These are phyloP conservation scores for Artemisia argyi DNA, from an alignment of 129 eudicot genomes.

Conservation along the genomic window DNA sequence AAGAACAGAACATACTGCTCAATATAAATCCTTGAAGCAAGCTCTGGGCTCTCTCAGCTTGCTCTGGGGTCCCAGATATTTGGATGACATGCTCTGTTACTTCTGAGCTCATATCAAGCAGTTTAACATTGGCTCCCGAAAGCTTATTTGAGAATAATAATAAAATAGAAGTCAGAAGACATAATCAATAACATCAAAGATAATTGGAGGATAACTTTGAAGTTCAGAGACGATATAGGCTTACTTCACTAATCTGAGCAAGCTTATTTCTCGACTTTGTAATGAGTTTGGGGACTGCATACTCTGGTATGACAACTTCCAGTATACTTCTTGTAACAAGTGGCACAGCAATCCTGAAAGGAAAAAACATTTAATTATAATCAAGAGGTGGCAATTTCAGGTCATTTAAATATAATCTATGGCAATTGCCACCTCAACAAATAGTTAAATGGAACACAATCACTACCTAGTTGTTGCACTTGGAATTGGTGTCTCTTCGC, in stretches of 20 bases:
- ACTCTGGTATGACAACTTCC: conserved; percentile 93
- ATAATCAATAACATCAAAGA: conserved; percentile 6
- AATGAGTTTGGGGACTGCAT: conserved; percentile 84
- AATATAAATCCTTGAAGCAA: conserved; percentile 97
- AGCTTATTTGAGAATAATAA: conserved; percentile 49
- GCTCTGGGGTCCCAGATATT: conserved; percentile 94
- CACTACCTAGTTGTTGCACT: conserved; percentile 59
- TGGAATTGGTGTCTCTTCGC: conserved; percentile 68
- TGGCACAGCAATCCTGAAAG: conserved; percentile 65
- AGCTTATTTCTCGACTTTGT: conserved; percentile 87
- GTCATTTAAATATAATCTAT: background rate
- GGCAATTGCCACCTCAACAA: background rate
- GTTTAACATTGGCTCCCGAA: conserved; percentile 91
- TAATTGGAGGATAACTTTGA: background rate
- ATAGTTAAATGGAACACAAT: background rate
- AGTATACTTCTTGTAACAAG: conserved; percentile 92
- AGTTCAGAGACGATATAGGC: conserved; percentile 6
- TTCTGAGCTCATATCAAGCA: conserved; percentile 70
- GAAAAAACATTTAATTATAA: background rate
- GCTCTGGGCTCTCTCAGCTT: conserved; percentile 98
- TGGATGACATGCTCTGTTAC: conserved; percentile 74
- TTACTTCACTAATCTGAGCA: conserved; percentile 91
- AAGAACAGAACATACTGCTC: conserved; percentile 62
- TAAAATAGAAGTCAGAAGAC: conserved; percentile 23
- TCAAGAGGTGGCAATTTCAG: background rate